These are phyloP conservation scores for Diospyros kaki DNA, from an alignment of 148 eudicot species.

Conservation along the genomic window DNA sequence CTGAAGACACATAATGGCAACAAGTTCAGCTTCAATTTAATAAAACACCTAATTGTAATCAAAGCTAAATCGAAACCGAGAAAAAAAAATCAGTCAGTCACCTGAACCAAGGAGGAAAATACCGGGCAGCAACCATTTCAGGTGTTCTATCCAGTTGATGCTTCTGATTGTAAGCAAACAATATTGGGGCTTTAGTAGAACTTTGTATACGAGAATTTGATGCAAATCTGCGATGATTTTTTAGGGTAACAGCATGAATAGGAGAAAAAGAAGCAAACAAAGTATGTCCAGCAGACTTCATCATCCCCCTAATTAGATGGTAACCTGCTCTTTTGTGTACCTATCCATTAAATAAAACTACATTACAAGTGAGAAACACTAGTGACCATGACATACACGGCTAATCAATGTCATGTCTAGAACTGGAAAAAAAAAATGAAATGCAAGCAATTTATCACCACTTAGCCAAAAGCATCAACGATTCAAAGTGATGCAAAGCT, in stretches of 20 bases:
- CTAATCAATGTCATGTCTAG: no score
- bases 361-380: no score
- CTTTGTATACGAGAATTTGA: conserved; percentile 20
- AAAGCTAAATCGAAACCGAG: background rate
- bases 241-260: conserved; percentile 41
- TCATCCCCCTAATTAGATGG: conserved; percentile 11
- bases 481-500: no score
- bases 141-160: conserved; percentile 24
- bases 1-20: conserved; percentile 27
- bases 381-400: no score
- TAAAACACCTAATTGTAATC: background rate
- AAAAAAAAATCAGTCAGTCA: conserved; percentile 11
- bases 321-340: no score
- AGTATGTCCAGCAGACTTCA: conserved; percentile 70
- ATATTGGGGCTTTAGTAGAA: conserved; percentile 33
- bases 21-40: conserved; percentile 1
- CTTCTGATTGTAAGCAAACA: conserved; percentile 27
- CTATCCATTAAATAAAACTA: no score
- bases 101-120: conserved; percentile 92
- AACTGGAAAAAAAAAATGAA: no score
- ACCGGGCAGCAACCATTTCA: conserved; percentile 59
- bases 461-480: no score
- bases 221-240: conserved; percentile 37
- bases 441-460: no score
- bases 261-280: conserved; percentile 66